These are phyloP conservation scores for Erysiphe pulchra DNA, from an alignment of 2,329 filamentous ascomycete genomes.

Conservation along the genomic window DNA sequence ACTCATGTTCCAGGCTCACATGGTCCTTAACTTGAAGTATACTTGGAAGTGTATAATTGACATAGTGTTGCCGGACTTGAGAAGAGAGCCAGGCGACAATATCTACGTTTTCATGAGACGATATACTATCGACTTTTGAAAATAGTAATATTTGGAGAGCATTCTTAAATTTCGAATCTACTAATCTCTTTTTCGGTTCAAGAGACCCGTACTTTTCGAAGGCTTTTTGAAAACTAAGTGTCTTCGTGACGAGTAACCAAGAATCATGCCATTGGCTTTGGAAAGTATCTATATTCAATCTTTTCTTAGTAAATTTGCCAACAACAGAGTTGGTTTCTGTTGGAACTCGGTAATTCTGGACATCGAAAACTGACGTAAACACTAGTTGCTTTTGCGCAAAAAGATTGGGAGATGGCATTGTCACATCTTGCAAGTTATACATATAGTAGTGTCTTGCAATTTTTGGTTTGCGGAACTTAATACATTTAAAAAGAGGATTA, in stretches of 20 bases:
- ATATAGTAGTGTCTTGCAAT: too few species aligned
- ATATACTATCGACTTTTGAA: conserved; percentile 20
- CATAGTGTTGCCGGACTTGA: conserved; percentile 33
- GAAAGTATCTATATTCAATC: conserved; percentile 5
- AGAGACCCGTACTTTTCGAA: conserved; percentile 19
- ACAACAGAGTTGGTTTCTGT: conserved; percentile 7
- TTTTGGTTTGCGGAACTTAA: too few species aligned
- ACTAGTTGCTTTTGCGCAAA: conserved; percentile 9
- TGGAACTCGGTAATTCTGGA: conserved; percentile 7
- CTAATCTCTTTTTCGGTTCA: conserved; percentile 7
- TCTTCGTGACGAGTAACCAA: conserved; percentile 34
- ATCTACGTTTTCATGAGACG: conserved; percentile 26
- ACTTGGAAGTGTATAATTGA: conserved; percentile 30
- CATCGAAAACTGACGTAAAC: conserved; percentile 12
- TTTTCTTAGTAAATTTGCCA: conserved; percentile 8
- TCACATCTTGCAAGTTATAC: background rate
- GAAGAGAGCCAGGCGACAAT: conserved; percentile 33
- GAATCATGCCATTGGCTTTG: conserved; percentile 33
- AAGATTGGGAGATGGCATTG: conserved; percentile 3
- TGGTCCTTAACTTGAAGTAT: conserved; percentile 18
- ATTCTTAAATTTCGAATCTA: conserved; percentile 19
- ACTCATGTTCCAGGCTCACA: conserved; percentile 17
- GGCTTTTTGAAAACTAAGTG: conserved; percentile 26
- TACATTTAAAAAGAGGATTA: too few species aligned
- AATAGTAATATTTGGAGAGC: conserved; percentile 28